Percentiles rank a stretch among this genome's conserved stretches.
These are phyloP conservation scores for Colletotrichum salicis DNA, from an alignment of 2,329 filamentous ascomycete genomes.

Conservation along the genomic window DNA sequence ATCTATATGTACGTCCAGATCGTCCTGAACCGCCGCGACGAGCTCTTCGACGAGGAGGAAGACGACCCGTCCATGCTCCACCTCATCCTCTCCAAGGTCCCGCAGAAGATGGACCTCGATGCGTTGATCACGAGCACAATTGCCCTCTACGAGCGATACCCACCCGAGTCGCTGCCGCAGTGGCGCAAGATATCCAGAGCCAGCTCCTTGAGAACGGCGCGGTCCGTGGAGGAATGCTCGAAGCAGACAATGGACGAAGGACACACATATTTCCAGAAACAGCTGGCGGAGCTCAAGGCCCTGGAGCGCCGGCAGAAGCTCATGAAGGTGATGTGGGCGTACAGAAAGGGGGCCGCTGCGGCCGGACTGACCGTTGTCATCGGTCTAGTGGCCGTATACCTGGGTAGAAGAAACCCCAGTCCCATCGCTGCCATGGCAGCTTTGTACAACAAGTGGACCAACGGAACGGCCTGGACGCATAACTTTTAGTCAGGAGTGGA, in stretches of 20 bases:
- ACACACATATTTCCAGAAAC: conserved; percentile 72
- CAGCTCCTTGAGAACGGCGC: conserved; percentile 88
- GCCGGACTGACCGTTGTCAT: conserved; percentile 74
- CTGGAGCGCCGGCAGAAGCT: conserved; percentile 67
- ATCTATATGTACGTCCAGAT: conserved; percentile 94
- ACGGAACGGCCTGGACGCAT: conserved; percentile 29
- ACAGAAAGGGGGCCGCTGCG: conserved; percentile 72
- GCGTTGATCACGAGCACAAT: conserved; percentile 75
- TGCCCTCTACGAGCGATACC: conserved; percentile 70
- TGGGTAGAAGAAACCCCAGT: conserved; percentile 60
- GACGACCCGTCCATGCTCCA: conserved; percentile 95
- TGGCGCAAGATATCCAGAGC: conserved; percentile 79
- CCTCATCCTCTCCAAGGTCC: conserved; percentile 86
- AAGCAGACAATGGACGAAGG: conserved; percentile 74
- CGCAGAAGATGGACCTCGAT: conserved; percentile 83
- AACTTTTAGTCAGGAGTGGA: conserved; percentile 19
- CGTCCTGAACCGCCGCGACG: conserved; percentile 80
- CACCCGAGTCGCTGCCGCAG: conserved; percentile 76
- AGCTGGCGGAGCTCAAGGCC: conserved; percentile 77
- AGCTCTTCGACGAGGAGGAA: conserved; percentile 82
- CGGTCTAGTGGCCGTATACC: conserved; percentile 74
- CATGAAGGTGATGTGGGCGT: conserved; percentile 65
- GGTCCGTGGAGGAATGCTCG: conserved; percentile 59
- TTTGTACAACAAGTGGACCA: conserved; percentile 36
- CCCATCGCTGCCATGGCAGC: conserved; percentile 34